Evolutionary conservation across 1,139 yeast species (phyloP).

Genomic region (Suhomyces bribrorum): DNA sequence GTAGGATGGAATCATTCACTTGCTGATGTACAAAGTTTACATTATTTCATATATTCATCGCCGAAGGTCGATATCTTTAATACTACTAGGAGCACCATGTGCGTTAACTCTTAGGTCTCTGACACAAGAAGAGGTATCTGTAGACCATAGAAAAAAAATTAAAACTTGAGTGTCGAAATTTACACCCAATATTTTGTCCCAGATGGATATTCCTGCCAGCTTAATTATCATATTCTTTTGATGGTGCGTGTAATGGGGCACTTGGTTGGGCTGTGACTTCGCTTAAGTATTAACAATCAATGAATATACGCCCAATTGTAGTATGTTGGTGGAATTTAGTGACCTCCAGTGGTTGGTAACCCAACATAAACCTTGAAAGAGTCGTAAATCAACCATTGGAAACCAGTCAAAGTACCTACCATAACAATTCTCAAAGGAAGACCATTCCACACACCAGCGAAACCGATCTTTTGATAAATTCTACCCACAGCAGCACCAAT

Average conservation of each 20-base stretch:
- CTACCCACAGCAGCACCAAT: conserved; percentile 66
- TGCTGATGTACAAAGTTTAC: too few species aligned
- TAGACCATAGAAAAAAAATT: too few species aligned
- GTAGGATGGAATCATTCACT: too few species aligned
- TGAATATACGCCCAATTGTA: background rate
- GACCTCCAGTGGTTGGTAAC: conserved; percentile 86
- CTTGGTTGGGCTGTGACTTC: too few species aligned
- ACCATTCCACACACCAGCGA: conserved; percentile 91
- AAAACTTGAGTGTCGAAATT: too few species aligned
- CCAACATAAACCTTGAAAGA: conserved; percentile 90
- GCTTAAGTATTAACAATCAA: background rate
- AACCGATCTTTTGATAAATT: conserved; percentile 81
- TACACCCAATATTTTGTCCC: too few species aligned
- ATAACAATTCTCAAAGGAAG: conserved; percentile 89
- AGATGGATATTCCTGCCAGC: too few species aligned
- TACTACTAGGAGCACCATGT: background rate
- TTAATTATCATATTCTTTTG: too few species aligned
- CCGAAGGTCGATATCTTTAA: background rate
- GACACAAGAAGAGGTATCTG: too few species aligned
- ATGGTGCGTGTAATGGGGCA: too few species aligned
- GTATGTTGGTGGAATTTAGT: conserved; percentile 24
- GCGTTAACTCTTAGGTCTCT: too few species aligned
- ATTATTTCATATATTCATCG: background rate
- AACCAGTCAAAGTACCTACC: conserved; percentile 96
- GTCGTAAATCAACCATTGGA: conserved; percentile 95